Evolutionary conservation across 164 flowering plant genomes (phyloP).

Genomic region (Vitis rupestris): DNA sequence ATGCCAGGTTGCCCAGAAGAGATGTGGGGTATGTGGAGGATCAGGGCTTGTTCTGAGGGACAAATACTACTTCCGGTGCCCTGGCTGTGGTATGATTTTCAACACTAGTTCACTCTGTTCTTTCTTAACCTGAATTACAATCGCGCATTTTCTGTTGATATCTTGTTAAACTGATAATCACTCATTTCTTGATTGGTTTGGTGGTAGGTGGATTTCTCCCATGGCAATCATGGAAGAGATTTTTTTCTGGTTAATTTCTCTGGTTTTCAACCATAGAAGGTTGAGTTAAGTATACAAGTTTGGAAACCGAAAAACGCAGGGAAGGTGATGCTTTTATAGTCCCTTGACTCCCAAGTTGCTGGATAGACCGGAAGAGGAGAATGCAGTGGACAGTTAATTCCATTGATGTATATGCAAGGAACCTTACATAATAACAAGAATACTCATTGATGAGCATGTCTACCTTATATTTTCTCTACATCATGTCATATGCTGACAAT

Average conservation of each 20-base stretch:
- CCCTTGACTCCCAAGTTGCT: no score
- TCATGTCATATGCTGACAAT: no score
- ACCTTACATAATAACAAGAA: no score
- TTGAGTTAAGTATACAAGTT: no score
- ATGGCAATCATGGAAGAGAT: slow-evolving; percentile 93
- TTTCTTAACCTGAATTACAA: background rate
- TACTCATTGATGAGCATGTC: no score
- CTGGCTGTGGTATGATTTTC: slow-evolving; percentile 61
- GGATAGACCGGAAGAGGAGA: no score
- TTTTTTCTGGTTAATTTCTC: slow-evolving; percentile 62
- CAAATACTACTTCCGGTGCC: slow-evolving; percentile 70
- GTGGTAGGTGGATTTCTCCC: slow-evolving; percentile 91
- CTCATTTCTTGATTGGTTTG: background rate
- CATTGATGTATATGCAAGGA: no score
- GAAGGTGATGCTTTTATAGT: no score
- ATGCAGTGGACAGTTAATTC: no score
- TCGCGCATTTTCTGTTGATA: background rate
- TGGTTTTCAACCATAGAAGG: background rate
- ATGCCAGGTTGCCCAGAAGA: slow-evolving; percentile 65
- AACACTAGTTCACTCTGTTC: background rate
- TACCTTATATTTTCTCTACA: no score
- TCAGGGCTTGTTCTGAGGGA: slow-evolving; percentile 83
- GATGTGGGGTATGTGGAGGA: slow-evolving; percentile 73
- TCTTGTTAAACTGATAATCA: background rate
- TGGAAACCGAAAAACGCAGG: no score